Evolutionary conservation across 768 basidiomycete genomes (phyloP).

Genomic region (Exidia glandulosa): DNA sequence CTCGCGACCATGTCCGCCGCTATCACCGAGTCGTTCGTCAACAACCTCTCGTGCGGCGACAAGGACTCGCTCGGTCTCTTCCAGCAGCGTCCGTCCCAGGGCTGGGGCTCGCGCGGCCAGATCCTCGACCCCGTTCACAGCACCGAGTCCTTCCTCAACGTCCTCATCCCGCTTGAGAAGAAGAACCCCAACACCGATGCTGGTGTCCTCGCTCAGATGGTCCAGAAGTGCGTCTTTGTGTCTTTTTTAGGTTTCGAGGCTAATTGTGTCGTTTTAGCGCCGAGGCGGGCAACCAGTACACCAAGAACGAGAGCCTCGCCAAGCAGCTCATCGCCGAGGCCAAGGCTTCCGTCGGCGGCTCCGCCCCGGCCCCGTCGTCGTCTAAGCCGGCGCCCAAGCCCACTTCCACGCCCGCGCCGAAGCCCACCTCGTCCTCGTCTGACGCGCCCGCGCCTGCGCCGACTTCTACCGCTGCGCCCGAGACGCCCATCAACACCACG

Average conservation of each 20-base stretch:
- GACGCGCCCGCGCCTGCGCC: neutral
- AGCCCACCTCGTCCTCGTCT: neutral
- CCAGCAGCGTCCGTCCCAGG: neutral
- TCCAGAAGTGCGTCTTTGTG: neutral
- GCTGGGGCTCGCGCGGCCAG: neutral
- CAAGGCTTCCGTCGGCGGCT: neutral
- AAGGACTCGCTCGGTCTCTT: neutral
- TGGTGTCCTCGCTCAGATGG: neutral
- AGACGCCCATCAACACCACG: neutral
- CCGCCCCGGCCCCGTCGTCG: neutral
- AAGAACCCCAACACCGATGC: neutral
- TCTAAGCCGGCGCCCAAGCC: neutral
- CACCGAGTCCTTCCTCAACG: neutral
- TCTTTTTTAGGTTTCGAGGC: neutral
- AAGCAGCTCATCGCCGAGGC: neutral
- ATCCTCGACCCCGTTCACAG: neutral
- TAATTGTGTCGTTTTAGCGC: neutral
- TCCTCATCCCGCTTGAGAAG: neutral
- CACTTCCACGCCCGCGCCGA: neutral
- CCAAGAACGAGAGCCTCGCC: neutral
- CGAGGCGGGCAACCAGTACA: constrained; percentile 1
- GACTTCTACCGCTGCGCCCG: neutral
- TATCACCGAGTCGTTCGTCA: neutral
- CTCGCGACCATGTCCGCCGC: neutral
- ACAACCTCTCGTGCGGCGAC: neutral